Conservation (phyloP, 2,329 filamentous ascomycete species). For the Aspergillus brasiliensis region DNA sequence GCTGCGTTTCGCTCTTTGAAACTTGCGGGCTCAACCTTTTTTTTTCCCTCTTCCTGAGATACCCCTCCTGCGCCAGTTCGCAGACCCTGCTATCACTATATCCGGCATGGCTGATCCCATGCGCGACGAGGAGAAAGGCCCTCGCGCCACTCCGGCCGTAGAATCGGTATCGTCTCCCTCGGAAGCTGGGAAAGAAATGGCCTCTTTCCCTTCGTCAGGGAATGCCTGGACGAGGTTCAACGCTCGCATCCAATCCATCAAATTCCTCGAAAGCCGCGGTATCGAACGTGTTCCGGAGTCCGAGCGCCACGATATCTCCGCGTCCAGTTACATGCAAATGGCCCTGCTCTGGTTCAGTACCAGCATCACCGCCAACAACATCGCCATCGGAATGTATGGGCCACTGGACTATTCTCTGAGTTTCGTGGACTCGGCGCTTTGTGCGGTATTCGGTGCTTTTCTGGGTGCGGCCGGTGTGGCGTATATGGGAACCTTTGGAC, state of each 20-base stretch:
- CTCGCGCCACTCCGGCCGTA: not conserved
- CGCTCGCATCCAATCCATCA: not conserved
- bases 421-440: conserved; percentile 34
- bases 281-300: conserved; percentile 56
- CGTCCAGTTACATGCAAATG: conserved; percentile 21
- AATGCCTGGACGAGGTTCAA: not conserved
- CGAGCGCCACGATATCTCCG: conserved; percentile 48
- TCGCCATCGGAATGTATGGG: conserved; percentile 36
- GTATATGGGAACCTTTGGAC: conserved; percentile 38
- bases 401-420: conserved; percentile 35
- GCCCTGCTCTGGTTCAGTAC: conserved; percentile 30
- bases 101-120: conserved; percentile 1
- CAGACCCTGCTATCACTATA: not conserved
- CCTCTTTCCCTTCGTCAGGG: not conserved
- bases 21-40: not conserved
- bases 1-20: not conserved
- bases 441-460: conserved; percentile 29
- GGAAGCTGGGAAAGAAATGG: not conserved
- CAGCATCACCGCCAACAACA: conserved; percentile 34
- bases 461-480: conserved; percentile 29
- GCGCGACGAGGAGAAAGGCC: conserved; percentile 5
- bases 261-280: conserved; percentile 51
- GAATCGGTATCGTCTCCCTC: not conserved
- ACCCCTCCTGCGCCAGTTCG: not conserved
- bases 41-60: not conserved